Percentiles rank a stretch among this genome's conserved stretches.
Conservation (phyloP, 176 grass and related monocot species). For the Neostapfia colusana region DNA sequence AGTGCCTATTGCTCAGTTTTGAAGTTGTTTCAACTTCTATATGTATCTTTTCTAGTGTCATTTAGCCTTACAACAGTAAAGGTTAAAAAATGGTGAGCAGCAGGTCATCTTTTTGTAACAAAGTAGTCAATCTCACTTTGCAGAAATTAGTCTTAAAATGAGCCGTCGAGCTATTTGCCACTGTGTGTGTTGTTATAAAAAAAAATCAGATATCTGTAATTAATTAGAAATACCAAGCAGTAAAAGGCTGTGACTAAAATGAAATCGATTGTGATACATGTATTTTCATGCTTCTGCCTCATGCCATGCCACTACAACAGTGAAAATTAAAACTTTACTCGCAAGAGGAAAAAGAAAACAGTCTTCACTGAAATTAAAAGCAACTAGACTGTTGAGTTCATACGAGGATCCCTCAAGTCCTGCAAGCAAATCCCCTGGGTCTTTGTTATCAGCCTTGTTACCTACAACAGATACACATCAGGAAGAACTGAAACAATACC, state of each 20-base stretch:
- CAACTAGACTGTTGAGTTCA: slow-evolving; percentile 35
- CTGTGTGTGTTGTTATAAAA: neutral
- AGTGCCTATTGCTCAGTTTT: neutral
- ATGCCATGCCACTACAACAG: slow-evolving; percentile 2
- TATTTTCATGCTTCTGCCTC: neutral
- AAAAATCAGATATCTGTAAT: slow-evolving; percentile 8
- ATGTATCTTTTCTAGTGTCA: neutral
- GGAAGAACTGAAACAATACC: slow-evolving; percentile 25
- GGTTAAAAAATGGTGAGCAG: slow-evolving; percentile 7
- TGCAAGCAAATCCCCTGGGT: slow-evolving; percentile 53
- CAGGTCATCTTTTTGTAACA: neutral
- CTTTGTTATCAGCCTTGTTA: slow-evolving; percentile 75
- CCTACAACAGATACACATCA: slow-evolving; percentile 45
- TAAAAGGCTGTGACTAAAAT: neutral
- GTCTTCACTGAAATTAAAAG: neutral
- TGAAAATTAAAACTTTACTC: neutral
- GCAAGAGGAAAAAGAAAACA: neutral
- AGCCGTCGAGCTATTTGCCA: neutral
- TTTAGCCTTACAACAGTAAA: neutral
- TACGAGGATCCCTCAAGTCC: slow-evolving; percentile 90
- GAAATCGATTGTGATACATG: slow-evolving; percentile 13
- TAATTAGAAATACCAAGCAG: neutral
- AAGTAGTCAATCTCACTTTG: neutral
- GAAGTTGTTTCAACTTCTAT: neutral
- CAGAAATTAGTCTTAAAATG: slow-evolving; percentile 14